A percentile compares a stretch with the other conserved stretches of the same genome.
phyloP scores from a whole-genome alignment of 306 rosid species.

The Quercus agrifolia region DNA sequence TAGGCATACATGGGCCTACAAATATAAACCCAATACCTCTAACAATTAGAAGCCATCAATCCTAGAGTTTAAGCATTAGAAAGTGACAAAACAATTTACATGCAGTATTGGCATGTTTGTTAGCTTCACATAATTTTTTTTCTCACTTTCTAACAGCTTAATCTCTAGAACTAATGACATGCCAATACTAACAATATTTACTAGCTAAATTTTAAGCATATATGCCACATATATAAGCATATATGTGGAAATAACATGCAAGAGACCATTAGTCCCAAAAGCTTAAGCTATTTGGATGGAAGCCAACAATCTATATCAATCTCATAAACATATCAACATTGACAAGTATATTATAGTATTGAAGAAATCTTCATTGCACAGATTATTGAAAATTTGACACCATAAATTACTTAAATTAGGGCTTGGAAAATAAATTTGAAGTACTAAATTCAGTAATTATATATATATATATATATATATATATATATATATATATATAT shows the following conservation, averaged over 20 bases:
- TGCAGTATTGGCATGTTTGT: too few species aligned
- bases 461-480: not conserved
- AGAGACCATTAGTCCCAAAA: not conserved
- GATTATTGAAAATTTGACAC: not conserved
- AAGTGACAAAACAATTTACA: not conserved
- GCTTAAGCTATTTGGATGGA: not conserved
- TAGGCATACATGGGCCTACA: too few species aligned
- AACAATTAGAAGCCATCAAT: not conserved
- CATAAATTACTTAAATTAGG: not conserved
- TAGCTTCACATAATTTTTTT: not conserved
- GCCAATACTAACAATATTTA: not conserved
- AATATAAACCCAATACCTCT: too few species aligned
- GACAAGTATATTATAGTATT: not conserved
- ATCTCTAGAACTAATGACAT: not conserved
- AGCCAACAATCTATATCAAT: not conserved
- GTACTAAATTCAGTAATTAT: not conserved
- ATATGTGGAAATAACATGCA: not conserved
- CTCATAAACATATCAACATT: not conserved
- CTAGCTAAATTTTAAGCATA: not conserved
- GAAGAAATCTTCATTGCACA: not conserved
- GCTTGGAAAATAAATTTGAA: not conserved
- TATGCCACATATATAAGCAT: not conserved
- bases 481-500: not conserved
- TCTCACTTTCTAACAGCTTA: not conserved
- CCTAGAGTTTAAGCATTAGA: not conserved